phyloP scores from a whole-genome alignment of 768 basidiomycete species.

The Trametes maxima region DNA sequence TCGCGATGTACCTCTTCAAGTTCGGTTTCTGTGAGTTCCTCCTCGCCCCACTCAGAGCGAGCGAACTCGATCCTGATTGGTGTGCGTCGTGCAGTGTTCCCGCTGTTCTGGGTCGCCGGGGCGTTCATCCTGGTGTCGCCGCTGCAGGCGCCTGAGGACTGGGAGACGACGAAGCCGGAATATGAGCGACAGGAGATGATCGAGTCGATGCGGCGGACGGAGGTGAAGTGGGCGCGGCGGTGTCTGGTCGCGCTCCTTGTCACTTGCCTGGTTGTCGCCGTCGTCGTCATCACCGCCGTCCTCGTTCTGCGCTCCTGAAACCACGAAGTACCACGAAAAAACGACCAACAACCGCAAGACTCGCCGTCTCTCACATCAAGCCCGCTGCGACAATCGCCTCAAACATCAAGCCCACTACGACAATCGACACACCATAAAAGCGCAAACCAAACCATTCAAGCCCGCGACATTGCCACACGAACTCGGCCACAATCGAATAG shows the following conservation, averaged over 20 bases:
- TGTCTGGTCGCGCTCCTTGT: constrained; percentile 34
- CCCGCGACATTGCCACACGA: not conserved
- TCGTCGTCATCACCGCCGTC: constrained; percentile 22
- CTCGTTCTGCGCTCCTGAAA: constrained; percentile 25
- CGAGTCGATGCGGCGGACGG: constrained; percentile 37
- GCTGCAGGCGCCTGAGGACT: constrained; percentile 39
- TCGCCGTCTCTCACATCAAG: too few relatives aligned
- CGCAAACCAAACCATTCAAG: not conserved
- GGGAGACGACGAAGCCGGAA: constrained; percentile 41
- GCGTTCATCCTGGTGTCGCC: constrained; percentile 43
- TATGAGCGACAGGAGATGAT: constrained; percentile 38
- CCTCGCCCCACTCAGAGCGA: not conserved
- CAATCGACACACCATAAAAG: too few relatives aligned
- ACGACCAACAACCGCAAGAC: too few relatives aligned
- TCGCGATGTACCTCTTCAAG: constrained; percentile 51
- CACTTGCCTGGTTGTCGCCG: constrained; percentile 23
- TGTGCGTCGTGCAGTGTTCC: constrained; percentile 41
- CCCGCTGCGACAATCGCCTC: too few relatives aligned
- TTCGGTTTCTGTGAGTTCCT: constrained; percentile 50
- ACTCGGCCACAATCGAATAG: not conserved
- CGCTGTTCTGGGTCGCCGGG: constrained; percentile 51
- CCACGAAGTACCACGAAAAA: too few relatives aligned
- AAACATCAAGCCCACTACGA: too few relatives aligned
- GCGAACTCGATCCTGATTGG: not conserved
- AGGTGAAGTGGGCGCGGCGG: constrained; percentile 47